Conservation (phyloP, 2,329 filamentous ascomycete genomes). For the Aphanoascus verrucosus region DNA sequence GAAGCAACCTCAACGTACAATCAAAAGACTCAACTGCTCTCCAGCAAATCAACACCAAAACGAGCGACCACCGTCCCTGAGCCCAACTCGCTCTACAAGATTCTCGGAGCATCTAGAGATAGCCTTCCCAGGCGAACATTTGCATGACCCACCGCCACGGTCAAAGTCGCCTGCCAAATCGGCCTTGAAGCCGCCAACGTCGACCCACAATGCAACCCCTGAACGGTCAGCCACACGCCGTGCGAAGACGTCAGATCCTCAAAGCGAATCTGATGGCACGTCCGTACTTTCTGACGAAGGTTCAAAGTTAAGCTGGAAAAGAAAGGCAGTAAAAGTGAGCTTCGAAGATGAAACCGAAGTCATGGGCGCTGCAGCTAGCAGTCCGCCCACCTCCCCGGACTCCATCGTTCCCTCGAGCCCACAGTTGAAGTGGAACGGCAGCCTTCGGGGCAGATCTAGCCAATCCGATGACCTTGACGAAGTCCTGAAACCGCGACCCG, state of each 20-base stretch:
- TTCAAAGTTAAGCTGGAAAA: slow-evolving; percentile 34
- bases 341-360: slow-evolving; percentile 51
- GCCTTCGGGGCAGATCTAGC: slow-evolving; percentile 20
- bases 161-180: slow-evolving; percentile 54
- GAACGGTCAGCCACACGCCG: slow-evolving; percentile 21
- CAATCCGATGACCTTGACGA: slow-evolving; percentile 44
- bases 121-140: slow-evolving; percentile 37
- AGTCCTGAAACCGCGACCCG: slow-evolving; percentile 48
- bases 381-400: slow-evolving; percentile 33
- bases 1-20: neutral
- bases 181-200: slow-evolving; percentile 42
- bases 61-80: slow-evolving; percentile 12
- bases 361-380: slow-evolving; percentile 34
- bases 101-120: slow-evolving; percentile 45
- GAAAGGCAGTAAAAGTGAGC: slow-evolving; percentile 52
- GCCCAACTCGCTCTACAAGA: slow-evolving; percentile 36
- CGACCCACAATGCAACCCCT: slow-evolving; percentile 37
- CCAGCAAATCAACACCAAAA: neutral
- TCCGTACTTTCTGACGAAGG: slow-evolving; percentile 41
- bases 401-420: slow-evolving; percentile 28
- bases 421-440: slow-evolving; percentile 23
- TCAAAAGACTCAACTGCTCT: slow-evolving; percentile 9
- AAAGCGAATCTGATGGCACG: slow-evolving; percentile 48
- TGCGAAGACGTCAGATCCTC: slow-evolving; percentile 24
- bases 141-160: slow-evolving; percentile 49